Conservation (phyloP, 2,329 filamentous ascomycete species). For the Neocatenulostroma microsporum region DNA sequence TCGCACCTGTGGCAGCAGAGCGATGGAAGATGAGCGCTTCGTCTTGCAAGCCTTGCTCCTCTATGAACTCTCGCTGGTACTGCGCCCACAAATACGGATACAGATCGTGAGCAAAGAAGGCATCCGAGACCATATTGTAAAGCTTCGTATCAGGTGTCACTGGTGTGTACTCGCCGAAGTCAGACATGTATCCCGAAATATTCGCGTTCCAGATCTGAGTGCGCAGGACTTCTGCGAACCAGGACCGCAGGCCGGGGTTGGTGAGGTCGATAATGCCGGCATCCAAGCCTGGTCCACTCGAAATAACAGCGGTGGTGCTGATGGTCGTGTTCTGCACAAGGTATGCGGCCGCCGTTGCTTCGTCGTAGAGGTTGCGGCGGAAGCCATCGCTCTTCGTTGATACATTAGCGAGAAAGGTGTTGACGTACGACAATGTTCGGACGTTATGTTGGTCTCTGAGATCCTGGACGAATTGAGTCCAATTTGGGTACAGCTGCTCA, state of each 20-base stretch:
- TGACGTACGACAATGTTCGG: slow-evolving; percentile 29
- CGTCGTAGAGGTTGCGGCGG: slow-evolving; percentile 26
- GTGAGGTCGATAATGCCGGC: slow-evolving; percentile 33
- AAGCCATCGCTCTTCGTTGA: slow-evolving; percentile 29
- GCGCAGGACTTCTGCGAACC: slow-evolving; percentile 29
- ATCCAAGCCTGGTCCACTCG: slow-evolving; percentile 31
- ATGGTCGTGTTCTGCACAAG: slow-evolving; percentile 31
- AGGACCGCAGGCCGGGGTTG: slow-evolving; percentile 25
- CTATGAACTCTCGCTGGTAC: slow-evolving; percentile 26
- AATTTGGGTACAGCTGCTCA: slow-evolving; percentile 28
- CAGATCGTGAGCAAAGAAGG: slow-evolving; percentile 30
- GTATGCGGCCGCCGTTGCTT: slow-evolving; percentile 25
- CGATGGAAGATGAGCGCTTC: slow-evolving; percentile 32
- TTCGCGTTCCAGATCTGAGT: slow-evolving; percentile 31
- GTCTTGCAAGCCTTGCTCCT: slow-evolving; percentile 21
- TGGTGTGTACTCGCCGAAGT: slow-evolving; percentile 32
- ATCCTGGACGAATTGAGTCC: slow-evolving; percentile 30
- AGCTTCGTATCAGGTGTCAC: slow-evolving; percentile 25
- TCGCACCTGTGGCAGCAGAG: slow-evolving; percentile 27
- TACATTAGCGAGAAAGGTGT: slow-evolving; percentile 31
- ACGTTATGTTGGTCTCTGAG: slow-evolving; percentile 28
- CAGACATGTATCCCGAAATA: slow-evolving; percentile 31
- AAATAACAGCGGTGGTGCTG: slow-evolving; percentile 28
- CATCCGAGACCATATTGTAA: slow-evolving; percentile 22
- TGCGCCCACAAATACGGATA: slow-evolving; percentile 30